Evolutionary conservation across 345 rosid genomes (phyloP).

Genomic region (Dovyalis caffra): DNA sequence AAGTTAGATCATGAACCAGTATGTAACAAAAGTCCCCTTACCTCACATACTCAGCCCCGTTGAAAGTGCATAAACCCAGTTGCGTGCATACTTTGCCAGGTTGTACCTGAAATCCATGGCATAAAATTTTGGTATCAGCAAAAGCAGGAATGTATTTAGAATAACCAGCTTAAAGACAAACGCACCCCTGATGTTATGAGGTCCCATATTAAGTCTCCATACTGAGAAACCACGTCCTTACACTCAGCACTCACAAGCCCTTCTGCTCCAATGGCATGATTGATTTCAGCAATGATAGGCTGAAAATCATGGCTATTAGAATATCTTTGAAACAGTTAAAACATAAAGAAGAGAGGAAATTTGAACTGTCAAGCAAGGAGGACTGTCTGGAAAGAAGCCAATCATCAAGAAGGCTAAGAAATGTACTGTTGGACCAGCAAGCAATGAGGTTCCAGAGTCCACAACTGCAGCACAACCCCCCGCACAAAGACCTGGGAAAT

Average conservation of each 20-base stretch:
- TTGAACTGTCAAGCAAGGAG: background rate
- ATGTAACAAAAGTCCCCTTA: constrained; percentile 14
- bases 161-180: background rate
- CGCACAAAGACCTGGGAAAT: constrained; percentile 47
- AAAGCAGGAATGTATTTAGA: background rate
- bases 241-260: constrained; percentile 68
- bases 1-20: background rate
- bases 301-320: constrained; percentile 21
- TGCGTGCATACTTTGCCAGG: constrained; percentile 58
- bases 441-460: constrained; percentile 79
- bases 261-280: constrained; percentile 74
- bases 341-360: background rate
- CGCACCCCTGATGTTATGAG: constrained; percentile 69
- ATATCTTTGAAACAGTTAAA: background rate
- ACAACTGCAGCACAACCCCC: constrained; percentile 68
- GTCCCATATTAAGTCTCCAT: constrained; percentile 71
- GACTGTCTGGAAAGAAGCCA: background rate
- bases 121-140: background rate
- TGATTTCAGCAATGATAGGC: constrained; percentile 70
- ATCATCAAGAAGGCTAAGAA: background rate
- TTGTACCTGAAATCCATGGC: constrained; percentile 39
- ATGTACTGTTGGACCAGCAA: constrained; percentile 77
- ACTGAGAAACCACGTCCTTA: constrained; percentile 62
- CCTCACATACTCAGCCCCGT: constrained; percentile 29
- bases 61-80: constrained; percentile 55